phyloP scores from a whole-genome alignment of 1,284 basidiomycete genomes.

The Sphaerobolus stellatus region DNA sequence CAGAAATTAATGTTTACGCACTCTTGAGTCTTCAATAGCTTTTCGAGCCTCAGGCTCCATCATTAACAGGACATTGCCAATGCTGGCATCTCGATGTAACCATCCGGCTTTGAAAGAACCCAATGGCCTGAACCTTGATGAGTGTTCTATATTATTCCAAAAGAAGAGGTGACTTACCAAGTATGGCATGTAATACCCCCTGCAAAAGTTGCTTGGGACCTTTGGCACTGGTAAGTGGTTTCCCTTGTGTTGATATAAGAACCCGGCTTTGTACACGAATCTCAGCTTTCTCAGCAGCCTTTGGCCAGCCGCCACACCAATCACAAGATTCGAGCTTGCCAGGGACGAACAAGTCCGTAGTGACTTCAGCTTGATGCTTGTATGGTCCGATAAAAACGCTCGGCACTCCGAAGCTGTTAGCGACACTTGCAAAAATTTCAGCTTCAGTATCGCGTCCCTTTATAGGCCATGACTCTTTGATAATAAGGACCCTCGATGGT shows the following conservation, averaged over 20 bases:
- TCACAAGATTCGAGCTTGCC: too few species aligned
- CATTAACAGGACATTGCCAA: neutral
- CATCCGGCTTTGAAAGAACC: neutral
- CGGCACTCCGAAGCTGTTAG: neutral
- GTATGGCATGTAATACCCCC: neutral
- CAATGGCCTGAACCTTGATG: neutral
- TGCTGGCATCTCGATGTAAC: conserved; percentile 1
- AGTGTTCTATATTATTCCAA: neutral
- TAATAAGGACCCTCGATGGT: neutral
- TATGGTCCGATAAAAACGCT: too few species aligned
- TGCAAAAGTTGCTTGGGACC: neutral
- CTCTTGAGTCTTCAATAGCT: neutral
- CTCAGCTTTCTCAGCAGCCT: neutral
- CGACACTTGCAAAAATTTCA: neutral
- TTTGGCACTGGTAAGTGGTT: neutral
- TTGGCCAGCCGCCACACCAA: too few species aligned
- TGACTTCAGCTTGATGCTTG: neutral
- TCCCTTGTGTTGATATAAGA: neutral
- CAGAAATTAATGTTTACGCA: neutral
- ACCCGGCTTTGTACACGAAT: neutral
- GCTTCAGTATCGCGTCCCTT: neutral
- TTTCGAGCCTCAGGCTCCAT: neutral
- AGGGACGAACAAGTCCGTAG: neutral
- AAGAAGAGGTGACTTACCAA: neutral
- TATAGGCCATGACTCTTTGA: neutral